Percentiles rank a stretch among this genome's conserved stretches.
These are phyloP conservation scores for Didymella lethalis DNA, from an alignment of 2,329 filamentous ascomycete species.

Conservation along the genomic window DNA sequence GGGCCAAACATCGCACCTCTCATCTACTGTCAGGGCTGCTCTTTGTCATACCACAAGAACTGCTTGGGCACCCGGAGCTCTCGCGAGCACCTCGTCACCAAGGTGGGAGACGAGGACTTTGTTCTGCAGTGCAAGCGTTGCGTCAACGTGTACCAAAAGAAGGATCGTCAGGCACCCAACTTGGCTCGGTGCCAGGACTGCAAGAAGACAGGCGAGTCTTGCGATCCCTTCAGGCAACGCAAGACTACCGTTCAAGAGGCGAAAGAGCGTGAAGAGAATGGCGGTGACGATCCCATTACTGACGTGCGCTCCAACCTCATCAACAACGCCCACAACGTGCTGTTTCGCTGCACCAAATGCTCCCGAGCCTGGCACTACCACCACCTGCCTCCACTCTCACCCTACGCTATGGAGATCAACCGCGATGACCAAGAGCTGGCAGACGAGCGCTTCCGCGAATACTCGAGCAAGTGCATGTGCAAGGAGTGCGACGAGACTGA, in stretches of 20 bases:
- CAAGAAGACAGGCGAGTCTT: conserved; percentile 70
- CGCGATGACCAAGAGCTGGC: conserved; percentile 60
- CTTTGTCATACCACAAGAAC: conserved; percentile 78
- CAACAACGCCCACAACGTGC: conserved; percentile 76
- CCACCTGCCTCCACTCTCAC: conserved; percentile 70
- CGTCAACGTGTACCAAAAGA: conserved; percentile 71
- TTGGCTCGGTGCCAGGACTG: conserved; percentile 78
- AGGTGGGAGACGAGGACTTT: conserved; percentile 77
- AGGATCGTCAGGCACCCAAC: conserved; percentile 73
- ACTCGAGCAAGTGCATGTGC: conserved; percentile 79
- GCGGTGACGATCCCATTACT: conserved; percentile 77
- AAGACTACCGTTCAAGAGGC: conserved; percentile 83
- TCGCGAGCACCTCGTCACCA: conserved; percentile 90
- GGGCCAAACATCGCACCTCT: conserved; percentile 70
- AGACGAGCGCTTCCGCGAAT: conserved; percentile 73
- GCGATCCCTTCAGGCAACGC: conserved; percentile 74
- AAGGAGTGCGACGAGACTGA: conserved; percentile 73
- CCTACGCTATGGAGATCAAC: conserved; percentile 54
- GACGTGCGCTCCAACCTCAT: conserved; percentile 68
- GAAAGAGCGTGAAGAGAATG: conserved; percentile 79
- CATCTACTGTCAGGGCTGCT: conserved; percentile 91
- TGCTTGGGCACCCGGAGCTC: conserved; percentile 78
- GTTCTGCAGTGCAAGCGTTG: conserved; percentile 91
- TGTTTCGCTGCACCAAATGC: conserved; percentile 84
- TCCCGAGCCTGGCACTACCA: conserved; percentile 82